Conservation (phyloP, 805 yeast genomes). For the Yarrowia osloensis region DNA sequence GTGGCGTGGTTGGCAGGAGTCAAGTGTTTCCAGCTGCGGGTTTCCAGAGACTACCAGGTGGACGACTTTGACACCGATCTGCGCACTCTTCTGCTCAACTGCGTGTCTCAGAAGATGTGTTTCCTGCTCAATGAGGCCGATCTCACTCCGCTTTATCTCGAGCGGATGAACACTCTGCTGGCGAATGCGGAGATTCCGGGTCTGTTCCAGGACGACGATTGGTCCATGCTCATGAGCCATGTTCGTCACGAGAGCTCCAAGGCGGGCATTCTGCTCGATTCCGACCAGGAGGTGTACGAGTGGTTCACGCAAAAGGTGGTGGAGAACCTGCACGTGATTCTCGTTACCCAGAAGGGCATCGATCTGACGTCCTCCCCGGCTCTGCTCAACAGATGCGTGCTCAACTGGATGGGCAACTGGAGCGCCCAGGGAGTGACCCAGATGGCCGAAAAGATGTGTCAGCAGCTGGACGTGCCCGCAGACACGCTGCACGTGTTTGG, state of each 20-base stretch:
- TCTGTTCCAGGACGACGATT: conserved; percentile 75
- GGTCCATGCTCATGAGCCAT: conserved; percentile 50
- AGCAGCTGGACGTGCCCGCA: conserved; percentile 54
- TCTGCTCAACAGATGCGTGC: conserved; percentile 81
- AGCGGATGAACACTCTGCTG: conserved; percentile 87
- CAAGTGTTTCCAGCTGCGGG: conserved; percentile 57
- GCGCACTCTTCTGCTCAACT: conserved; percentile 52
- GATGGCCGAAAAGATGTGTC: conserved; percentile 51
- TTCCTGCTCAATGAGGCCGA: conserved; percentile 80
- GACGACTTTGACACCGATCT: conserved; percentile 68
- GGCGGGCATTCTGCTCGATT: conserved; percentile 64
- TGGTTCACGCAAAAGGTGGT: conserved; percentile 77
- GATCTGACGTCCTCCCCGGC: conserved; percentile 73
- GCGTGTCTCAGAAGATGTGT: conserved; percentile 58
- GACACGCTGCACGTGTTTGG: conserved; percentile 49
- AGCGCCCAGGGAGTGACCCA: conserved; percentile 50
- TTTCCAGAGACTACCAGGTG: conserved; percentile 55
- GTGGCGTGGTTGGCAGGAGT: conserved; percentile 92
- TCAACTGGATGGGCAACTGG: conserved; percentile 92
- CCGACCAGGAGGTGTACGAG: conserved; percentile 64
- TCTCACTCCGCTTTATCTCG: conserved; percentile 74
- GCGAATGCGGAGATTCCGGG: conserved; percentile 95
- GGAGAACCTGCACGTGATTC: conserved; percentile 75
- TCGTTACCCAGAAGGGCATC: conserved; percentile 40
- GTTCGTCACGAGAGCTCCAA: conserved; percentile 60